phyloP scores from a whole-genome alignment of 1,284 basidiomycete species.

The Irpex rosettiformis region DNA sequence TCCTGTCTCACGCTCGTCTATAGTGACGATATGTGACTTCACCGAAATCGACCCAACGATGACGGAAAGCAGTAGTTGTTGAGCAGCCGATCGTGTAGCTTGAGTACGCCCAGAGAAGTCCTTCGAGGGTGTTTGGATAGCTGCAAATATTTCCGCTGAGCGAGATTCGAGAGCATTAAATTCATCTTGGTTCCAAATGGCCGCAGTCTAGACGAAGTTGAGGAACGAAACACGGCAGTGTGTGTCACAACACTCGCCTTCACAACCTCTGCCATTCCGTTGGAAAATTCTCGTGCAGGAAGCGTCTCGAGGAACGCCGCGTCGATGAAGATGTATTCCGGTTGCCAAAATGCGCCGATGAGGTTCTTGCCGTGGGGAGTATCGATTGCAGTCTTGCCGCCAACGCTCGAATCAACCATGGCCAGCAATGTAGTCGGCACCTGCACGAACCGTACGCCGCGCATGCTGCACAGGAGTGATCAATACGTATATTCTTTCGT shows the following conservation, averaged over 20 bases:
- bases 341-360: conserved; percentile 98
- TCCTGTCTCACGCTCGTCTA: conserved; percentile 93
- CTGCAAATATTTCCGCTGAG: conserved; percentile 79
- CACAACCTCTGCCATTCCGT: conserved; percentile 98
- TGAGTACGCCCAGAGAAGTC: conserved; percentile 61
- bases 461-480: conserved; percentile 53
- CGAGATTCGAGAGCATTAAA: conserved; percentile 85
- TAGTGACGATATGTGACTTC: conserved; percentile 93
- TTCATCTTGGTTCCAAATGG: conserved; percentile 90
- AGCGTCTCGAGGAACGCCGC: conserved; percentile 94
- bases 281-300: conserved; percentile 90
- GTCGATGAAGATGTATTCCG: conserved; percentile 96
- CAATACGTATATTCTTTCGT: neutral
- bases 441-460: conserved; percentile 90
- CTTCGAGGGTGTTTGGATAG: conserved; percentile 72
- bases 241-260: conserved; percentile 56
- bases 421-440: conserved; percentile 96
- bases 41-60: conserved; percentile 88
- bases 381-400: conserved; percentile 98
- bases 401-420: conserved; percentile 98
- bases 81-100: conserved; percentile 68
- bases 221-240: neutral
- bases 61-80: conserved; percentile 73
- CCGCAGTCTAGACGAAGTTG: conserved; percentile 69
- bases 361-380: conserved; percentile 97